Base-by-base conservation (phyloP, 192 early-diverging fungal species). In the Coemansia sp. region DNA sequence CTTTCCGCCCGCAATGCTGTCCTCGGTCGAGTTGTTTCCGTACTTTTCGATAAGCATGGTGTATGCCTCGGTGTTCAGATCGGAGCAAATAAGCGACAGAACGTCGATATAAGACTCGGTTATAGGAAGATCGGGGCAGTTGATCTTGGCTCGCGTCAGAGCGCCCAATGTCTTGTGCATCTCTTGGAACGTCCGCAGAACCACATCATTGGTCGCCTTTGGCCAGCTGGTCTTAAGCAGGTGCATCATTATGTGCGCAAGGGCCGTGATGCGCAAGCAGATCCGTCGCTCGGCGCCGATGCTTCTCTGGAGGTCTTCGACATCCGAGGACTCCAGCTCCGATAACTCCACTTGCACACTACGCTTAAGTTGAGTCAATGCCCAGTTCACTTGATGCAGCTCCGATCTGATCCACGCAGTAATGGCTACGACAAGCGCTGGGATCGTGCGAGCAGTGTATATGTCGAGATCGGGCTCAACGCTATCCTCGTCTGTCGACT, bases 341-440 rank as follows among this genome's bases (percentile, higher is more conserved):
- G 24, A 24, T 19, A 59, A 39, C 59, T 78, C 75, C 0, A 46
- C 23, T 8, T 24, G 18, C 11, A 59, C 67, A n/a, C 47, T 39
- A 10, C 60, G 66, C 19, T 53, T 61, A 1, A 78, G 53, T 58
- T 78, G 75, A 11, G 42, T 34, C 6, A 49, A 28, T 0, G 64
- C 67, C 75, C 75, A 78, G 49, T 78, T 65, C 1, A 72, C 19
- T 9, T 51, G 57, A 4, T 66, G 70, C 24, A 78, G 65, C 59
- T 78, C 75, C 4, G 39, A 9, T 29, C 47, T 61, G 35, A 78
- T 36, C 75, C 75, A 78, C 35, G 56, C 13, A 11, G 56, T 47
- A 35, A 69, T 27, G 0, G 45, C 22, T 0, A 54, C 20, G 1
- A 68, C 58, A 14, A 78, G 59, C 1, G 60, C 32, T 6, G 75